Conservation (phyloP, 1,284 basidiomycete species). For the Austroboletus novae-zelandiae region DNA sequence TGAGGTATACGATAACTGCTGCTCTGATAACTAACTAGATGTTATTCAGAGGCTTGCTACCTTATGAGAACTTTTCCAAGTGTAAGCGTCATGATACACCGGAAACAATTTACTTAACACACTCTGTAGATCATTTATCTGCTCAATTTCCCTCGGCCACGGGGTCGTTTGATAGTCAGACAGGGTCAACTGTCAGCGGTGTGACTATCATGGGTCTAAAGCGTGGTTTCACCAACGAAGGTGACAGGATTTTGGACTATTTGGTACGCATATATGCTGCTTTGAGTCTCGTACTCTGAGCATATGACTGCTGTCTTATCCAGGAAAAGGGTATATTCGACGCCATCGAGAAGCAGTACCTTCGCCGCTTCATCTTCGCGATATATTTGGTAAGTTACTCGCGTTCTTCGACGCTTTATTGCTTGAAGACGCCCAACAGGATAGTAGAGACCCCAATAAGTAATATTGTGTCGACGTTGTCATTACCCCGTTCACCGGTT, state of each 20-base stretch:
- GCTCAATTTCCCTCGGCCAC: conserved; percentile 20
- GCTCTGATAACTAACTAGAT: not conserved
- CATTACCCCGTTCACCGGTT: conserved; percentile 17
- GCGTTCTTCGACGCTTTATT: not conserved
- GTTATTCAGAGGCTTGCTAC: conserved; percentile 47
- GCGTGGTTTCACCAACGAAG: conserved; percentile 75
- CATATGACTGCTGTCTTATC: conserved; percentile 7
- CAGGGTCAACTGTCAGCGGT: conserved; percentile 21
- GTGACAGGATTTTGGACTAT: conserved; percentile 75
- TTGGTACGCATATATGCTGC: conserved; percentile 48
- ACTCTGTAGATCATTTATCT: conserved; percentile 30
- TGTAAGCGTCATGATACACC: conserved; percentile 38
- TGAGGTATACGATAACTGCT: conserved; percentile 46
- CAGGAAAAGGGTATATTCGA: conserved; percentile 82
- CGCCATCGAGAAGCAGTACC: conserved; percentile 72
- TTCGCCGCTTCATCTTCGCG: conserved; percentile 77
- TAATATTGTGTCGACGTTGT: conserved; percentile 31
- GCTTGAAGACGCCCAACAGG: conserved; percentile 40
- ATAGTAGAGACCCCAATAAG: conserved; percentile 78
- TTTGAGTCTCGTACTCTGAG: not conserved
- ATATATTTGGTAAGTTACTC: conserved; percentile 64
- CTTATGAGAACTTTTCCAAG: conserved; percentile 77
- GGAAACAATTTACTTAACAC: not conserved
- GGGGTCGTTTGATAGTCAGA: conserved; percentile 23
- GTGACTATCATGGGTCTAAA: conserved; percentile 59